Evolutionary conservation across 2,329 filamentous ascomycete species (phyloP).

Genomic region (Neonectria sp.): DNA sequence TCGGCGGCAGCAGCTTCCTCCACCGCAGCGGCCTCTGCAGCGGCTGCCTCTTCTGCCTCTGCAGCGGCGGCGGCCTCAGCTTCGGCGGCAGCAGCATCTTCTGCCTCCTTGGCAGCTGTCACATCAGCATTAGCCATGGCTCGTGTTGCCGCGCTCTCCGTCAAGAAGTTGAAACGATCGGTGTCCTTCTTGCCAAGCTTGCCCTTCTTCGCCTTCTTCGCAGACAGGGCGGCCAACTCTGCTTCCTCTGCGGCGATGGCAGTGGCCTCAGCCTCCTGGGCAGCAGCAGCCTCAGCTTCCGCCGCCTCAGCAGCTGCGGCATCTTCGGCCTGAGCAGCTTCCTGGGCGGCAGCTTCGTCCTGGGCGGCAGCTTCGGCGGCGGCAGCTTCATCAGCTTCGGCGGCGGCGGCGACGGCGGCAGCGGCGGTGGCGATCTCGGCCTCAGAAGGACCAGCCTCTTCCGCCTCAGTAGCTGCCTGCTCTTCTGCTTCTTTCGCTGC

Average conservation of each 20-base stretch:
- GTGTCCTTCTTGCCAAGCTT: constrained; percentile 48
- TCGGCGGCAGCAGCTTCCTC: constrained; percentile 20
- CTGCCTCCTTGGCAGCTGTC: constrained; percentile 22
- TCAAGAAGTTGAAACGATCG: constrained; percentile 48
- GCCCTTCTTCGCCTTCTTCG: constrained; percentile 54
- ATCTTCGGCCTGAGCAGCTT: constrained; percentile 52
- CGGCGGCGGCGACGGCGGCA: constrained; percentile 31
- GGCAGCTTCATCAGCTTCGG: constrained; percentile 32
- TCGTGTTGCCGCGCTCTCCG: constrained; percentile 40
- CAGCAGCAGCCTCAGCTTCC: constrained; percentile 51
- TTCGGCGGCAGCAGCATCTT: constrained; percentile 34
- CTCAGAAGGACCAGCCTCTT: not conserved
- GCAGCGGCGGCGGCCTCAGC: not conserved
- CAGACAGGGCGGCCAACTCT: constrained; percentile 47
- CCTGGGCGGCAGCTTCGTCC: constrained; percentile 35
- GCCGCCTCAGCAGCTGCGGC: constrained; percentile 34
- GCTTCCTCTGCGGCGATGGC: constrained; percentile 43
- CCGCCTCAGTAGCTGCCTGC: constrained; percentile 44
- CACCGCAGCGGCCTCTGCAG: constrained; percentile 19
- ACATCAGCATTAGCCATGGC: constrained; percentile 26
- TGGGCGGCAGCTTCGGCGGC: constrained; percentile 30
- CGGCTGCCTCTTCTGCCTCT: constrained; percentile 37
- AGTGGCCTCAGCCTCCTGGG: constrained; percentile 56
- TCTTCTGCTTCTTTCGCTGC: constrained; percentile 39
- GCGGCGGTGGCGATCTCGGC: constrained; percentile 24